Evolutionary conservation across 495 filamentous ascomycete species (phyloP).

Genomic region (Aspergillus indologenus): DNA sequence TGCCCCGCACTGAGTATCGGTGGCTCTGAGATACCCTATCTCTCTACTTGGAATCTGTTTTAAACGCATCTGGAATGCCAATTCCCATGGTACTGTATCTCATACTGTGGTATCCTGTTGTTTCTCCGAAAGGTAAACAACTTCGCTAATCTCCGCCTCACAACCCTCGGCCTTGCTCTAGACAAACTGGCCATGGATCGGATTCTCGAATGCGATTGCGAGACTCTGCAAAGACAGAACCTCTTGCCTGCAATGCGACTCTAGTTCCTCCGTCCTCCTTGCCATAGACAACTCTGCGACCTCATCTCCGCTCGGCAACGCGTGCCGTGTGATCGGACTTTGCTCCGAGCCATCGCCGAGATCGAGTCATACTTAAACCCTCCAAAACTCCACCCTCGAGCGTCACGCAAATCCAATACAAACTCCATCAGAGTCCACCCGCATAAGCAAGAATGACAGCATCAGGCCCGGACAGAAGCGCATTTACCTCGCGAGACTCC

Average conservation of each 20-base stretch:
- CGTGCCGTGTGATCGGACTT: not conserved
- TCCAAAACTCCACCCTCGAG: not conserved
- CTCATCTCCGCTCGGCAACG: not conserved
- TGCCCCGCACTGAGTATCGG: not conserved
- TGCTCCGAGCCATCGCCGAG: not conserved
- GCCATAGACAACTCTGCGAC: not conserved
- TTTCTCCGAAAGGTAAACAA: not conserved
- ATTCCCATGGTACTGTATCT: not conserved
- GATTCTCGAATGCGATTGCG: too few species aligned
- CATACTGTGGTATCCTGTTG: too few species aligned
- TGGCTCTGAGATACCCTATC: not conserved
- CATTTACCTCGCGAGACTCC: constrained; percentile 17
- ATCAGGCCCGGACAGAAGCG: not conserved
- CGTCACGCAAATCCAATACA: not conserved
- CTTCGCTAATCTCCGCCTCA: too few species aligned
- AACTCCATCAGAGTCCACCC: not conserved
- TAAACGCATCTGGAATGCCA: not conserved
- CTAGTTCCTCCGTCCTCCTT: too few species aligned
- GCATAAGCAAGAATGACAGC: not conserved
- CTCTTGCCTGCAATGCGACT: too few species aligned
- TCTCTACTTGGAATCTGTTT: not conserved
- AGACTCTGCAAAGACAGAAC: too few species aligned
- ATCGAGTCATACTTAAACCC: not conserved
- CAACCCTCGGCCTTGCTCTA: too few species aligned
- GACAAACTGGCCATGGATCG: too few species aligned